Conservation (phyloP, 2,329 filamentous ascomycete genomes). For the Ophiostoma piceae region DNA sequence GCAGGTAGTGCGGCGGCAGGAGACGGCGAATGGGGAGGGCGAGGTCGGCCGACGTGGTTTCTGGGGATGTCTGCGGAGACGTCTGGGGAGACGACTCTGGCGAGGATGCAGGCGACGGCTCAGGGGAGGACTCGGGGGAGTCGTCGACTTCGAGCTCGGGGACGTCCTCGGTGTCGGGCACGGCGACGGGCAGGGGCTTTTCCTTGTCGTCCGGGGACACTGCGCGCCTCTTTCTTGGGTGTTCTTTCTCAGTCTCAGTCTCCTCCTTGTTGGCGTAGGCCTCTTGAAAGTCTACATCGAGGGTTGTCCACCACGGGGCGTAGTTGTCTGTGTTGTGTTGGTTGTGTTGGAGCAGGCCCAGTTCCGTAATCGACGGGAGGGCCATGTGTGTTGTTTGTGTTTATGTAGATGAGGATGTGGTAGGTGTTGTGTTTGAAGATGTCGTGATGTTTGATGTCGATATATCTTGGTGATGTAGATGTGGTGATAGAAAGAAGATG, state of each 20-base stretch:
- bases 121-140: background rate
- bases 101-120: background rate
- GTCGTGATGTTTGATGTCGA: no score
- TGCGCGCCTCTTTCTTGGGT: slow-evolving; percentile 4
- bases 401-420: no score
- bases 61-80: background rate
- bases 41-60: background rate
- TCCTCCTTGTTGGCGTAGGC: background rate
- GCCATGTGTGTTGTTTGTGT: background rate
- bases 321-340: background rate
- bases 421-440: no score
- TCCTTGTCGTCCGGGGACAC: slow-evolving; percentile 1
- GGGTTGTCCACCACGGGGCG: slow-evolving; percentile 11
- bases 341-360: slow-evolving; percentile 23
- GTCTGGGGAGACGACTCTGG: background rate
- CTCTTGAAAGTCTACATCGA: background rate
- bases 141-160: background rate
- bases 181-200: background rate
- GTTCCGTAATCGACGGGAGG: slow-evolving; percentile 24
- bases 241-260: background rate
- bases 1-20: slow-evolving; percentile 15
- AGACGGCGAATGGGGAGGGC: slow-evolving; percentile 17
- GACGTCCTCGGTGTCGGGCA: slow-evolving; percentile 11
- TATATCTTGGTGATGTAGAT: no score
- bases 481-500: no score